A percentile compares a stretch with the other conserved stretches of the same genome.
phyloP scores from a whole-genome alignment of 2,329 filamentous ascomycete genomes.

The Calonectria montana region DNA sequence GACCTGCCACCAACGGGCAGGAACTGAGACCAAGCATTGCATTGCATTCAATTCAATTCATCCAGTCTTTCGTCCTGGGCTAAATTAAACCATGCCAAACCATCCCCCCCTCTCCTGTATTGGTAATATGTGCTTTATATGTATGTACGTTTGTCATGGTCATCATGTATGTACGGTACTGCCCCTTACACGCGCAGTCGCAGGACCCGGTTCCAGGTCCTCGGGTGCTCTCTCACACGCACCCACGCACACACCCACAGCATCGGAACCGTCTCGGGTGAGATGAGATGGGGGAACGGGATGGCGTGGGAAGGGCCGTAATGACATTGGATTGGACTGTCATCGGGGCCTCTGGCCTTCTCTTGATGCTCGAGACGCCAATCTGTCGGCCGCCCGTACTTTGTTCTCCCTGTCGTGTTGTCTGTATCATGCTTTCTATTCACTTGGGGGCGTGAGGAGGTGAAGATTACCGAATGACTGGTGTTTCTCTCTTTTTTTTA shows the following conservation, averaged over 20 bases:
- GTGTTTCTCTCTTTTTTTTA: neutral
- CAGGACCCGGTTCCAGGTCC: slow-evolving; percentile 27
- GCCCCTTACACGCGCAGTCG: slow-evolving; percentile 3
- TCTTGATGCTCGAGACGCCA: neutral
- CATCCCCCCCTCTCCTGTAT: neutral
- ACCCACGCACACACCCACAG: slow-evolving; percentile 9
- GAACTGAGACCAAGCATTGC: neutral
- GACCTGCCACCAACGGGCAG: neutral
- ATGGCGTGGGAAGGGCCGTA: neutral
- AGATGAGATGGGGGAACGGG: slow-evolving; percentile 20
- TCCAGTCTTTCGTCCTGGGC: neutral
- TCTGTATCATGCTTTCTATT: neutral
- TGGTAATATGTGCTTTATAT: slow-evolving; percentile 2
- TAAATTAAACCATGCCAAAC: neutral
- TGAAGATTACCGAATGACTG: neutral
- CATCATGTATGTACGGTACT: neutral
- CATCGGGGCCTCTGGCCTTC: neutral
- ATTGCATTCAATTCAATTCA: neutral
- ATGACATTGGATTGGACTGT: neutral
- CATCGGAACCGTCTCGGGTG: slow-evolving; percentile 19
- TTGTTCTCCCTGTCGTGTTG: neutral
- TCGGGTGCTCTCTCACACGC: slow-evolving; percentile 20
- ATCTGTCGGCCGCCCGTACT: neutral
- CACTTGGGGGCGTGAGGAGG: neutral
- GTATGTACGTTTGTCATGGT: slow-evolving; percentile 5